Percentiles rank a stretch among this genome's conserved stretches.
Evolutionary conservation across 2,329 filamentous ascomycete species (phyloP).

Genomic region (Onygenales sp.): DNA sequence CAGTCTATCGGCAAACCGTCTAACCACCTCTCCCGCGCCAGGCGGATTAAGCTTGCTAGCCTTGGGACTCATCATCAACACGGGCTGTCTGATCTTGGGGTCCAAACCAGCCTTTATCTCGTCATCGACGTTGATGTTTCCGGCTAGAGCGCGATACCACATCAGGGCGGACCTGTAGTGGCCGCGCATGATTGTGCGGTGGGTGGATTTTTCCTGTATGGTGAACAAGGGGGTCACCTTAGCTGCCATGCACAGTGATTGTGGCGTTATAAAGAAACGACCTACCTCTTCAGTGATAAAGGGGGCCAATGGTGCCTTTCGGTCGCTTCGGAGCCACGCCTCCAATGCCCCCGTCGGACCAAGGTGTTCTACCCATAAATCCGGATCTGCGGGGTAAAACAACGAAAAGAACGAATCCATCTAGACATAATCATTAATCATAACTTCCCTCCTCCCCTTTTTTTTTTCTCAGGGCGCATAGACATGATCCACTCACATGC

Average conservation of each 20-base stretch:
- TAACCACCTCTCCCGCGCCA: slow-evolving; percentile 11
- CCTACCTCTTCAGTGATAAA: slow-evolving; percentile 16
- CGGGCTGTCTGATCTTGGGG: slow-evolving; percentile 11
- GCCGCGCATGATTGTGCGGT: slow-evolving; percentile 15
- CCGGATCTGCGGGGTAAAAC: slow-evolving; percentile 15
- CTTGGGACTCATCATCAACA: slow-evolving; percentile 12
- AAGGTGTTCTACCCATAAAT: slow-evolving; percentile 14
- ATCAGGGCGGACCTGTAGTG: slow-evolving; percentile 13
- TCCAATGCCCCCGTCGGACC: slow-evolving; percentile 14
- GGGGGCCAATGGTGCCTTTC: slow-evolving; percentile 8
- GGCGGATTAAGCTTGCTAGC: slow-evolving; percentile 1
- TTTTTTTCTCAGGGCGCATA: not conserved
- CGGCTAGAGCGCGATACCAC: slow-evolving; percentile 17
- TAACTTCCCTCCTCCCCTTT: not conserved
- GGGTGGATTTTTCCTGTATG: slow-evolving; percentile 11
- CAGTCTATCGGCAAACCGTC: slow-evolving; percentile 9
- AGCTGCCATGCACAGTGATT: not conserved
- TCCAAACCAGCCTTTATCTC: slow-evolving; percentile 11
- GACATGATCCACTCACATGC: slow-evolving; percentile 12
- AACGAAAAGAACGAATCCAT: slow-evolving; percentile 17
- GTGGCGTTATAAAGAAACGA: not conserved
- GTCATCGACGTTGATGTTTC: slow-evolving; percentile 14
- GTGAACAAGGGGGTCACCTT: not conserved
- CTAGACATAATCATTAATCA: not conserved
- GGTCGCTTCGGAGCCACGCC: slow-evolving; percentile 14